phyloP scores from a whole-genome alignment of 1,284 basidiomycete species.

The Melampsora abietis-canadensis region DNA sequence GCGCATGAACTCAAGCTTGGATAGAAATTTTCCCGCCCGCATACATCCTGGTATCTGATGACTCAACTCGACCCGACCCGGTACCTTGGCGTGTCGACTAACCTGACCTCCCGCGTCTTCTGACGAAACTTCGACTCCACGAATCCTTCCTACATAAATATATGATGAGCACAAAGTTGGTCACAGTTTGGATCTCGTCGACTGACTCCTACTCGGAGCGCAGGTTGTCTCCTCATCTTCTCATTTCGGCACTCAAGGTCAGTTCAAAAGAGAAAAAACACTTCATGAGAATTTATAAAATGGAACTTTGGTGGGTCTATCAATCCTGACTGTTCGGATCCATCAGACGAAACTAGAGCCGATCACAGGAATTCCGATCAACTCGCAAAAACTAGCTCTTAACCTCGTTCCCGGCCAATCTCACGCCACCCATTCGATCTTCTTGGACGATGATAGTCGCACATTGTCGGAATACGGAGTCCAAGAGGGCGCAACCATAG shows the following conservation, averaged over 20 bases:
- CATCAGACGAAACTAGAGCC: slow-evolving; percentile 18
- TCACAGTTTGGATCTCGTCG: slow-evolving; percentile 27
- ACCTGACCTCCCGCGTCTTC: too few species aligned
- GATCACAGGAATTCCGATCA: slow-evolving; percentile 34
- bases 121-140: too few species aligned
- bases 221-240: slow-evolving; percentile 10
- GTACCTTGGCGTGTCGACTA: too few species aligned
- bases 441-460: slow-evolving; percentile 10
- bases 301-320: not conserved
- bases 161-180: slow-evolving; percentile 8
- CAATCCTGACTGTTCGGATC: not conserved
- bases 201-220: slow-evolving; percentile 24
- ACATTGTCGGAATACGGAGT: slow-evolving; percentile 26
- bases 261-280: not conserved
- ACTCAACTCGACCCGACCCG: too few species aligned
- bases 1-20: too few species aligned
- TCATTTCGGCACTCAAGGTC: slow-evolving; percentile 17
- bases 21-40: too few species aligned
- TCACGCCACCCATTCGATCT: slow-evolving; percentile 1
- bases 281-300: not conserved
- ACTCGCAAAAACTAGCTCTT: slow-evolving; percentile 21
- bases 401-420: slow-evolving; percentile 19
- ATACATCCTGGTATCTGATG: too few species aligned
- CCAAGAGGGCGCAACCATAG: slow-evolving; percentile 31
- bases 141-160: not conserved